Evolutionary conservation across 768 basidiomycete genomes (phyloP).

Genomic region (Termitomyces heimii): DNA sequence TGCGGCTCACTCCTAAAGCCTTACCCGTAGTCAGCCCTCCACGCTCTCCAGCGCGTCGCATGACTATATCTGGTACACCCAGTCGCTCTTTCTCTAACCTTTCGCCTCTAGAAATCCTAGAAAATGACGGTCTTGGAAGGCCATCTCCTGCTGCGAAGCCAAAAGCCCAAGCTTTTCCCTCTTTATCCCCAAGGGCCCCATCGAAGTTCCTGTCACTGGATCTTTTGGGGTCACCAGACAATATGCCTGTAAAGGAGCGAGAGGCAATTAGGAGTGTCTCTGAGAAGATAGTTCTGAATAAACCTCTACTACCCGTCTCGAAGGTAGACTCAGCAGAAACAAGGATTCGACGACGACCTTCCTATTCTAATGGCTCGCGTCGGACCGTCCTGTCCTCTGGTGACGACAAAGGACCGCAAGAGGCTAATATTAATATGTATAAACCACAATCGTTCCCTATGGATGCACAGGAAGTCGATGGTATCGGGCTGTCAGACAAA

Average conservation of each 20-base stretch:
- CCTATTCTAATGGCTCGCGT: not conserved
- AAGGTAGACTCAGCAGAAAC: not conserved
- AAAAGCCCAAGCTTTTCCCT: constrained; percentile 21
- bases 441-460: constrained; percentile 39
- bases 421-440: not conserved
- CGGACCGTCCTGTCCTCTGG: constrained; percentile 1
- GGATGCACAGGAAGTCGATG: constrained; percentile 36
- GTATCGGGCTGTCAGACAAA: constrained; percentile 19
- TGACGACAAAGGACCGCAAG: not conserved
- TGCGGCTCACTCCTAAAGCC: not conserved
- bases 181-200: constrained; percentile 1
- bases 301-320: not conserved
- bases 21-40: not conserved
- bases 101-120: not conserved
- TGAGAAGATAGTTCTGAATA: not conserved
- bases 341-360: not conserved
- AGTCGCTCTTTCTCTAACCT: not conserved
- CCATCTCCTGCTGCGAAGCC: constrained; percentile 1
- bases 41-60: constrained; percentile 10
- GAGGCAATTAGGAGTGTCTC: constrained; percentile 3
- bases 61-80: constrained; percentile 4
- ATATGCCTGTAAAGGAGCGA: not conserved
- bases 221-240: not conserved
- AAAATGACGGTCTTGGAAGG: not conserved
- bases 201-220: constrained; percentile 4